Evolutionary conservation across 2,329 filamentous ascomycete genomes (phyloP).

Genomic region (Aspergillus glaucus): DNA sequence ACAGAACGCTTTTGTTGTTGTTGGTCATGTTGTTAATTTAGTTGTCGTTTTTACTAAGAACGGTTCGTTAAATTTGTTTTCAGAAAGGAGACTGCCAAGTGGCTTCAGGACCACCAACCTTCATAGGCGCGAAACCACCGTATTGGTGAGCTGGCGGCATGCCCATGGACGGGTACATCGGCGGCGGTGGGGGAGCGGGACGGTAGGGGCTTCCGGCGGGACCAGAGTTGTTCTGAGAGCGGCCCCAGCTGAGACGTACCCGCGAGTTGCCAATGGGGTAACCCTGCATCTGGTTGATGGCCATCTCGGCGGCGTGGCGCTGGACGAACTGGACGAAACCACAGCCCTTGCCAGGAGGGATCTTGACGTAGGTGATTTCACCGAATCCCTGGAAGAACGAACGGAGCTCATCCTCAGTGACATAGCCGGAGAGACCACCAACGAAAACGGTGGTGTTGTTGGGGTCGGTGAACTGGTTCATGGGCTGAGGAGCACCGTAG

Average conservation of each 20-base stretch:
- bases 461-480: slow-evolving; percentile 99
- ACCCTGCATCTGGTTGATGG: slow-evolving; percentile 99
- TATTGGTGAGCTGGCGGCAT: slow-evolving; percentile 60
- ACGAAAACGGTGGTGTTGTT: slow-evolving; percentile 99
- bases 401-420: slow-evolving; percentile 98
- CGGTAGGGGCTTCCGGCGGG: slow-evolving; percentile 93
- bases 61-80: slow-evolving; percentile 10
- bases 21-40: too few relatives aligned
- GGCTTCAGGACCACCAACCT: slow-evolving; percentile 44
- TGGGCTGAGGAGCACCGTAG: slow-evolving; percentile 63
- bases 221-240: slow-evolving; percentile 98
- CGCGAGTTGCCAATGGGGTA: slow-evolving; percentile 99
- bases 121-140: slow-evolving; percentile 60
- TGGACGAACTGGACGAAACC: slow-evolving; percentile 99
- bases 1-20: slow-evolving; percentile 24
- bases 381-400: slow-evolving; percentile 99
- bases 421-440: slow-evolving; percentile 91
- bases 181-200: slow-evolving; percentile 71
- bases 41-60: slow-evolving; percentile 21
- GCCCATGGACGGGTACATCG: slow-evolving; percentile 65
- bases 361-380: slow-evolving; percentile 99
- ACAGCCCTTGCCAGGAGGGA: slow-evolving; percentile 96
- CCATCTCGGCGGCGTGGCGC: slow-evolving; percentile 98
- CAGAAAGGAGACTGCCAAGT: slow-evolving; percentile 8
- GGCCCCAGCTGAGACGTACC: slow-evolving; percentile 94